A percentile compares a stretch with the other conserved stretches of the same genome.
Conservation (phyloP, 495 filamentous ascomycete genomes). For the Penicillium cosmopolitanum region DNA sequence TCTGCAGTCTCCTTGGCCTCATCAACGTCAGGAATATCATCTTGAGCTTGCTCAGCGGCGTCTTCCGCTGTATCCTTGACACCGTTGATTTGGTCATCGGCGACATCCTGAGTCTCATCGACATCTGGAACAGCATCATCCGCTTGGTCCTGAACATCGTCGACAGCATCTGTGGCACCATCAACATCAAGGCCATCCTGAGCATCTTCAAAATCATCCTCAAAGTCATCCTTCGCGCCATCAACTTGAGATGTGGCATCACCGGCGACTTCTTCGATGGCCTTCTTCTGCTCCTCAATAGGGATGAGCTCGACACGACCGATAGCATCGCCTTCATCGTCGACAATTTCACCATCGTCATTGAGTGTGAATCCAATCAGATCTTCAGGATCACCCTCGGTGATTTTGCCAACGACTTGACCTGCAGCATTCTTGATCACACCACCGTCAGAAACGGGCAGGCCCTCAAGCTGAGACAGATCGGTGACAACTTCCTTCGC, state of each 20-base stretch:
- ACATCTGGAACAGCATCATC: slow-evolving; percentile 28
- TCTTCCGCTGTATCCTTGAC: slow-evolving; percentile 32
- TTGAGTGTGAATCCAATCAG: slow-evolving; percentile 62
- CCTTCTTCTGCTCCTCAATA: slow-evolving; percentile 37
- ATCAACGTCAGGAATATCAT: neutral
- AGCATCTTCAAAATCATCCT: slow-evolving; percentile 45
- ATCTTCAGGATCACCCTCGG: slow-evolving; percentile 64
- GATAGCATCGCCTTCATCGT: slow-evolving; percentile 66
- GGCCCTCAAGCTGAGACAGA: slow-evolving; percentile 54
- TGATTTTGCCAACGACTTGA: slow-evolving; percentile 58
- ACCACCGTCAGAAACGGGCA: slow-evolving; percentile 61
- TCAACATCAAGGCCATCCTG: slow-evolving; percentile 26
- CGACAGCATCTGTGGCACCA: slow-evolving; percentile 33
- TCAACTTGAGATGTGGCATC: slow-evolving; percentile 18
- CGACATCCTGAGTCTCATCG: slow-evolving; percentile 24
- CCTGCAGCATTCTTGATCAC: slow-evolving; percentile 58
- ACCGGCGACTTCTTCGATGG: slow-evolving; percentile 25
- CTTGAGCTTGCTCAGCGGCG: slow-evolving; percentile 33
- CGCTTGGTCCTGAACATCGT: too few relatives aligned
- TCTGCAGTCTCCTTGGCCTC: slow-evolving; percentile 17
- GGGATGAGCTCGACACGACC: slow-evolving; percentile 59
- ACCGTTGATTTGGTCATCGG: slow-evolving; percentile 17
- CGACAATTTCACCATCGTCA: slow-evolving; percentile 65
- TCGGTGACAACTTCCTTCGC: slow-evolving; percentile 28
- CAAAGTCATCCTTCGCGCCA: slow-evolving; percentile 25